Evolutionary conservation across 2,329 filamentous ascomycete species (phyloP).

Genomic region (Cladosporium halotolerans): DNA sequence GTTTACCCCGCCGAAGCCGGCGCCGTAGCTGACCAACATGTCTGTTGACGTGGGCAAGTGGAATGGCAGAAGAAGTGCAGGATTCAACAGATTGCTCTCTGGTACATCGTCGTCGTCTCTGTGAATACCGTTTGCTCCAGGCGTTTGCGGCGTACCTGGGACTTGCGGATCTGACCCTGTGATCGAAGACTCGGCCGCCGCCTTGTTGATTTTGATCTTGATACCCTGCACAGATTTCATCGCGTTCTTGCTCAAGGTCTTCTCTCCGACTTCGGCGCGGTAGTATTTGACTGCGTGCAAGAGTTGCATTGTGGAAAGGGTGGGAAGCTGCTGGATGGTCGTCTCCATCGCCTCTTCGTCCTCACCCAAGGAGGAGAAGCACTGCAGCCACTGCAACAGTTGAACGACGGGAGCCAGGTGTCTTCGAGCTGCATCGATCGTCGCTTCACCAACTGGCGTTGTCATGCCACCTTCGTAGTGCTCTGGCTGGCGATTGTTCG

Average conservation of each 20-base stretch:
- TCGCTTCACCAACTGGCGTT: slow-evolving; percentile 76
- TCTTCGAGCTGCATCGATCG: slow-evolving; percentile 72
- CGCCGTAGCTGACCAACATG: slow-evolving; percentile 92
- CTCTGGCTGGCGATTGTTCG: slow-evolving; percentile 89
- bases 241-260: slow-evolving; percentile 78
- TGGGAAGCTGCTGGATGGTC: slow-evolving; percentile 82
- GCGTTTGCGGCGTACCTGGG: slow-evolving; percentile 8
- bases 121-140: slow-evolving; percentile 17
- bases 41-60: slow-evolving; percentile 92
- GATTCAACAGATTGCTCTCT: slow-evolving; percentile 74
- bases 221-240: slow-evolving; percentile 78
- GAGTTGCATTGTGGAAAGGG: slow-evolving; percentile 78
- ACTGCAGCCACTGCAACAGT: slow-evolving; percentile 93
- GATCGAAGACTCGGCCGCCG: slow-evolving; percentile 4
- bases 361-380: slow-evolving; percentile 88
- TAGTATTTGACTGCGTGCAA: slow-evolving; percentile 91
- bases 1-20: slow-evolving; percentile 89
- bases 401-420: slow-evolving; percentile 90
- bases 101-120: slow-evolving; percentile 61
- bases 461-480: slow-evolving; percentile 92
- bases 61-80: slow-evolving; percentile 88
- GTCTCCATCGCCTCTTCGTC: slow-evolving; percentile 82
- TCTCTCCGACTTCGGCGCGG: slow-evolving; percentile 90
- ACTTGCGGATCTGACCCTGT: background rate
- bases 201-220: slow-evolving; percentile 49